Evolutionary conservation across 2,329 filamentous ascomycete genomes (phyloP).

Genomic region (Colletotrichum siamense): DNA sequence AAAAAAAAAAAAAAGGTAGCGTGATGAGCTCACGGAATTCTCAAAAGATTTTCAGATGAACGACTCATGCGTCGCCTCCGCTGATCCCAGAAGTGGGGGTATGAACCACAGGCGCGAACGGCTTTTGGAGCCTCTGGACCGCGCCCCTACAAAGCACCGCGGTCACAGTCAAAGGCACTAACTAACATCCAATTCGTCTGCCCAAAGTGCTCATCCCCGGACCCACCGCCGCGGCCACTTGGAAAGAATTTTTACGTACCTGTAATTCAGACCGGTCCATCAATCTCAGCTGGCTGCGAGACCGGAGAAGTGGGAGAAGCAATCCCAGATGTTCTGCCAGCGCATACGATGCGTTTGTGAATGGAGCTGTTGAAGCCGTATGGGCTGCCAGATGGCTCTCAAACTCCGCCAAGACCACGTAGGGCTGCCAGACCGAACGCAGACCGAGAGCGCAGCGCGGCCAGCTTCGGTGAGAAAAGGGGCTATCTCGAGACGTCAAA

Average conservation of each 20-base stretch:
- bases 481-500: neutral
- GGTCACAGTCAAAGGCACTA: neutral
- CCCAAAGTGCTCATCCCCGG: neutral
- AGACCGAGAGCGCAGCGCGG: neutral
- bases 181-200: neutral
- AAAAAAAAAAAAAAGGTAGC: neutral
- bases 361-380: neutral
- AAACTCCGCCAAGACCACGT: neutral
- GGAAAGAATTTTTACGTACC: slow-evolving; percentile 10
- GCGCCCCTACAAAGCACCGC: neutral
- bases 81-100: neutral
- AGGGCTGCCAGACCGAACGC: neutral
- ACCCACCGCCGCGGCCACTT: slow-evolving; percentile 4
- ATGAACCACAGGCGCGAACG: neutral
- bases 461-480: neutral
- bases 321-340: neutral
- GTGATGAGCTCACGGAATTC: neutral
- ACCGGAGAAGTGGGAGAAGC: neutral
- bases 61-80: slow-evolving; percentile 5
- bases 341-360: neutral
- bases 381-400: neutral
- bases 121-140: neutral
- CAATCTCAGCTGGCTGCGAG: neutral
- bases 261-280: neutral
- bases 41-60: neutral